Percentiles rank a stretch among this genome's conserved stretches.
phyloP scores from a whole-genome alignment of 148 eudicot genomes.

The Fagopyrum esculentum region DNA sequence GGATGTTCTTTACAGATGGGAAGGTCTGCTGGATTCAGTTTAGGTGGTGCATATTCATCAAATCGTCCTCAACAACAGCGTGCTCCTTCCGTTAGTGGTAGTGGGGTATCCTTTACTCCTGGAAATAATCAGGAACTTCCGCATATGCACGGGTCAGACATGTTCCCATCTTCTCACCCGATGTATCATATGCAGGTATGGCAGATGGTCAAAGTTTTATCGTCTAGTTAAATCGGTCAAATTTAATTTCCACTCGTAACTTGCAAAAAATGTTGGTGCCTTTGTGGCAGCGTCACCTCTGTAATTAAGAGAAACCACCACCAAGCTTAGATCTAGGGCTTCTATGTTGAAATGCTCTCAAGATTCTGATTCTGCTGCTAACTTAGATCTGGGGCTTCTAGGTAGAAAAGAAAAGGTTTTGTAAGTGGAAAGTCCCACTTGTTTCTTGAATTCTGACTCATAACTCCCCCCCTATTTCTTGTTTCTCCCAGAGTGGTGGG shows the following conservation, averaged over 20 bases:
- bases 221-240: background rate
- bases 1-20: conserved; percentile 37
- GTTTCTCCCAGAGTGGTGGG: conserved; percentile 18
- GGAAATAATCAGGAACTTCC: conserved; percentile 39
- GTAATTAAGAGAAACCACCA: background rate
- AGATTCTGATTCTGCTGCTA: background rate
- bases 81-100: conserved; percentile 42
- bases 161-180: conserved; percentile 22
- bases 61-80: conserved; percentile 45
- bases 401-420: background rate
- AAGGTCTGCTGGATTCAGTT: conserved; percentile 46
- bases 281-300: background rate
- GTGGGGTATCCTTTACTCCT: conserved; percentile 33
- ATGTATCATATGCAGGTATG: conserved; percentile 27
- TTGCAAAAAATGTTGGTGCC: background rate
- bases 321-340: background rate
- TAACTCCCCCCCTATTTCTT: background rate
- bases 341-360: background rate
- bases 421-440: background rate
- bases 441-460: background rate
- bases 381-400: background rate
- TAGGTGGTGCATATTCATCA: conserved; percentile 41
- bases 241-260: background rate
- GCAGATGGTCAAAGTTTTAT: background rate
- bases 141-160: conserved; percentile 45